Conservation (phyloP, 2,329 filamentous ascomycete species). For the Thelonectria rubi region DNA sequence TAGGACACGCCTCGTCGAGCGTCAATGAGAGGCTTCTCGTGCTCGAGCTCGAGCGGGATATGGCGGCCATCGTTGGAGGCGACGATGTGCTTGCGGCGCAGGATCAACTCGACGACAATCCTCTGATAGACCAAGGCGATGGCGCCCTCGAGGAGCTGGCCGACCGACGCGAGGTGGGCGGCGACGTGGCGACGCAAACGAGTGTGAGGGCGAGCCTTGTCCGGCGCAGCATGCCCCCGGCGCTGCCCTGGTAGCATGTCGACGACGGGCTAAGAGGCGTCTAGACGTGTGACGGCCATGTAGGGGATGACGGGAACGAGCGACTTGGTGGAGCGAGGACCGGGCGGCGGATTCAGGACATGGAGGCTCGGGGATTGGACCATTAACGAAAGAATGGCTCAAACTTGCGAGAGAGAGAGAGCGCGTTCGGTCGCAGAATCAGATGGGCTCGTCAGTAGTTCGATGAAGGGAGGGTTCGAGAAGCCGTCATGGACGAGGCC, state of each 20-base stretch:
- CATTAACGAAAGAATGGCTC: neutral
- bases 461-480: neutral
- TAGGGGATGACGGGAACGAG: constrained; percentile 24
- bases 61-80: constrained; percentile 75
- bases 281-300: constrained; percentile 12
- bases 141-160: constrained; percentile 35
- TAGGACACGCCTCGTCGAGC: constrained; percentile 59
- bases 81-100: constrained; percentile 73
- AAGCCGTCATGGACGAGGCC: constrained; percentile 6
- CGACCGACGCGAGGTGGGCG: constrained; percentile 23
- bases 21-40: constrained; percentile 56
- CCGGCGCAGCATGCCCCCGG: constrained; percentile 22
- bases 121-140: constrained; percentile 47
- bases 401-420: neutral
- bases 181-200: constrained; percentile 26
- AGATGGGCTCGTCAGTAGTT: constrained; percentile 6
- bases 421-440: constrained; percentile 4
- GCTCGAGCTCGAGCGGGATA: constrained; percentile 54
- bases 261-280: constrained; percentile 7
- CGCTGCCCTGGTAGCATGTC: constrained; percentile 34
- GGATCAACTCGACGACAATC: constrained; percentile 57
- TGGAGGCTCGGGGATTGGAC: constrained; percentile 14
- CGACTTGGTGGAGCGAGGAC: constrained; percentile 17
- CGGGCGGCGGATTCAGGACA: constrained; percentile 7
- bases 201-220: constrained; percentile 22